Conservation (phyloP, 225 moss, liverwort and hornwort genomes). For the Polytrichum formosum region DNA sequence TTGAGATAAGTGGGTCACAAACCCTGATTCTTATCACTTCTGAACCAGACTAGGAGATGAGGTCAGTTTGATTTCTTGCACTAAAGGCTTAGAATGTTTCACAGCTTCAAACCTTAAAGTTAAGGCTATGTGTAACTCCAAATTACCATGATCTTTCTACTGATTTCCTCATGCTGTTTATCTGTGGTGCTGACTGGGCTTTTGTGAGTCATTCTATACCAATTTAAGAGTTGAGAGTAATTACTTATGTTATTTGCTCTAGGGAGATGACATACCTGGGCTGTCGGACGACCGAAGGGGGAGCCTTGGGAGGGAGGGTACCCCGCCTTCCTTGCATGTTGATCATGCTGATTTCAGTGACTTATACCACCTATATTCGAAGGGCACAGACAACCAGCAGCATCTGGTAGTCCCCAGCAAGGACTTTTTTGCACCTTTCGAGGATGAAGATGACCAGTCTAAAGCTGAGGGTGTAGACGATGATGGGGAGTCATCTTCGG, state of each 20-base stretch:
- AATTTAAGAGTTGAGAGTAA: too few species aligned
- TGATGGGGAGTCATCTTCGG: conserved; percentile 46
- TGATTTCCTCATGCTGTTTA: too few species aligned
- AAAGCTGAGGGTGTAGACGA: conserved; percentile 53
- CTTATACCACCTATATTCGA: conserved; percentile 28
- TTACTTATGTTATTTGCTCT: conserved; percentile 2
- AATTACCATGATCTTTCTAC: too few species aligned
- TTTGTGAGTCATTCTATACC: too few species aligned
- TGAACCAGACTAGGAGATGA: too few species aligned
- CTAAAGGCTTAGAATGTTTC: too few species aligned
- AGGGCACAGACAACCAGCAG: conserved; percentile 24
- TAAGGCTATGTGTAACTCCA: too few species aligned
- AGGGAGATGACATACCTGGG: conserved; percentile 38
- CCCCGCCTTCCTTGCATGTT: conserved; percentile 34
- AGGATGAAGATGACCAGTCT: conserved; percentile 68
- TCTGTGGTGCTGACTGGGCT: too few species aligned
- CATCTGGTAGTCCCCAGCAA: conserved; percentile 39
- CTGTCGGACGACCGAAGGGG: conserved; percentile 44
- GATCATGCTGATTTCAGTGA: conserved; percentile 33
- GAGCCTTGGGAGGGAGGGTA: conserved; percentile 49
- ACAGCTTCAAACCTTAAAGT: too few species aligned
- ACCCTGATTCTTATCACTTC: too few species aligned
- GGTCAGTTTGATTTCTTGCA: too few species aligned
- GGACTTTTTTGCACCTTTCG: conserved; percentile 33
- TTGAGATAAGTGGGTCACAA: too few species aligned